These are phyloP conservation scores for Beta vulgaris DNA, from an alignment of 148 eudicot genomes.

Conservation along the genomic window DNA sequence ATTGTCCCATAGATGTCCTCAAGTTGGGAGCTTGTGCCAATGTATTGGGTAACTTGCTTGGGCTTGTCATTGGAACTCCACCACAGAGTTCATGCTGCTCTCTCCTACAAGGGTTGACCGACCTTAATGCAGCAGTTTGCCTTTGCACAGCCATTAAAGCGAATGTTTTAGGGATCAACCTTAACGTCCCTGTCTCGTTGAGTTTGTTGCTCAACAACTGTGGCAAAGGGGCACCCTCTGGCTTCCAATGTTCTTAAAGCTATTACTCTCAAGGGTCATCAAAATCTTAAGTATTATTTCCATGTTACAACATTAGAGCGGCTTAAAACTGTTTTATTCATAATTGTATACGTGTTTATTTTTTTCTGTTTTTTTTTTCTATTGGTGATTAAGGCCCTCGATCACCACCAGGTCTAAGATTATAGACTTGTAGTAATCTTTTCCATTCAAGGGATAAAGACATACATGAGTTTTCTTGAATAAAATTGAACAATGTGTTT, in stretches of 20 bases:
- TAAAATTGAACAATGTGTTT: no score
- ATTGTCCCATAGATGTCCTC: slow-evolving; percentile 15
- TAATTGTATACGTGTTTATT: neutral
- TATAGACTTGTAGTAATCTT: neutral
- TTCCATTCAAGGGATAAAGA: neutral
- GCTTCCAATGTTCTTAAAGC: slow-evolving; percentile 40
- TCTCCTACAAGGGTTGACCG: slow-evolving; percentile 46
- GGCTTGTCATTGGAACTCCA: slow-evolving; percentile 39
- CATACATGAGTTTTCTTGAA: neutral
- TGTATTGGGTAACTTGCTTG: slow-evolving; percentile 35
- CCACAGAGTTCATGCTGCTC: slow-evolving; percentile 48
- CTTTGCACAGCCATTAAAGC: slow-evolving; percentile 66
- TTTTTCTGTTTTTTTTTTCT: neutral
- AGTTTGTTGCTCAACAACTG: slow-evolving; percentile 48
- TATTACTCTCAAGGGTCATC: neutral
- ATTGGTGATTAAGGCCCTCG: neutral
- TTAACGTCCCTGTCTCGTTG: slow-evolving; percentile 41
- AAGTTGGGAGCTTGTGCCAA: slow-evolving; percentile 44
- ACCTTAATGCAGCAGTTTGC: slow-evolving; percentile 60
- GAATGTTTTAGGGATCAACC: slow-evolving; percentile 45
- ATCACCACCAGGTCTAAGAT: neutral
- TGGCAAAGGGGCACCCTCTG: slow-evolving; percentile 30
- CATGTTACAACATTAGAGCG: no score
- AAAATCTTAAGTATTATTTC: no score
- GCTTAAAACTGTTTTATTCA: neutral